These are phyloP conservation scores for Fusarium sacchari DNA, from an alignment of 2,329 filamentous ascomycete genomes.

Conservation along the genomic window DNA sequence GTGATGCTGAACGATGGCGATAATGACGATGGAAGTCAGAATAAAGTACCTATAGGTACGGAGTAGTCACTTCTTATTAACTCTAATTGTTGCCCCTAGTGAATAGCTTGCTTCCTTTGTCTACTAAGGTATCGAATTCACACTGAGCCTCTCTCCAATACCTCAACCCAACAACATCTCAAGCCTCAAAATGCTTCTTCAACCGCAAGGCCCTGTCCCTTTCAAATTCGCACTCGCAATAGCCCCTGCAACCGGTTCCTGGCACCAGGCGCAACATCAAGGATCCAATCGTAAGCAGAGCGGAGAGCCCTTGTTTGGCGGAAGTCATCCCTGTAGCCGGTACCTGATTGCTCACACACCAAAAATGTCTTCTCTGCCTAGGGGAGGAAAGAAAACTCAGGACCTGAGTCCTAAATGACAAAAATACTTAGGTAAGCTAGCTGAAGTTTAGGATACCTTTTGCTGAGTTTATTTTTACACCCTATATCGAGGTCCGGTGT, in stretches of 20 bases:
- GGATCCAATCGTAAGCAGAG: conserved; percentile 27
- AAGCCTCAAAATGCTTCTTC: neutral
- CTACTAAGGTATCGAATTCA: neutral
- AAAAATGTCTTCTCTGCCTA: neutral
- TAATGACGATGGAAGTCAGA: neutral
- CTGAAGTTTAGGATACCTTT: neutral
- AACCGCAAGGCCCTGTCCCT: neutral
- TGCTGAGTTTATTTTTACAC: neutral
- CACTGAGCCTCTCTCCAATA: neutral
- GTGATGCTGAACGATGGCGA: neutral
- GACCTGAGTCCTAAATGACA: neutral
- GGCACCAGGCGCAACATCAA: conserved; percentile 32
- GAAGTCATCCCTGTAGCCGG: conserved; percentile 39
- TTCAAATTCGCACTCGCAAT: conserved; percentile 29
- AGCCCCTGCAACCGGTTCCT: conserved; percentile 37
- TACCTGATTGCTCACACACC: conserved; percentile 43
- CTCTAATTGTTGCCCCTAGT: neutral
- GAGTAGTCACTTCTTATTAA: neutral
- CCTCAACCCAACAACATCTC: neutral
- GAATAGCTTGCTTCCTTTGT: neutral
- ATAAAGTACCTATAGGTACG: neutral
- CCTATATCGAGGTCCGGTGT: neutral
- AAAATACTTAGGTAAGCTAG: neutral
- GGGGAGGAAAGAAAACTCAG: neutral
- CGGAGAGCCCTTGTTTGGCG: conserved; percentile 37